These are phyloP conservation scores for Mucor mucedo DNA, from an alignment of 371 early-diverging fungal species.

Conservation along the genomic window DNA sequence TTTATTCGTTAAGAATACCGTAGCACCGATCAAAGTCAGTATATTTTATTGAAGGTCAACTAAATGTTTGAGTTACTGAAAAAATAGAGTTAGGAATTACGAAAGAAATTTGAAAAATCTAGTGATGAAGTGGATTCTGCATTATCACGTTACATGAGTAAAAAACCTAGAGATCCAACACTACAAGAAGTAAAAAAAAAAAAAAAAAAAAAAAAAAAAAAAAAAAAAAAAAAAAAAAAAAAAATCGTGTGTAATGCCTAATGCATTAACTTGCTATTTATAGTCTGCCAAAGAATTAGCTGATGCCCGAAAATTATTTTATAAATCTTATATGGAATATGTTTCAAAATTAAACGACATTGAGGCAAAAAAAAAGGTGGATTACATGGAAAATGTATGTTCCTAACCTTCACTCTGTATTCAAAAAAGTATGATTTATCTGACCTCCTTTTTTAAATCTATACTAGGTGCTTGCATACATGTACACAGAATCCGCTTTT, in stretches of 20 bases:
- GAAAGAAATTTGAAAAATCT: conserved; percentile 65
- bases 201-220: conserved; percentile 12
- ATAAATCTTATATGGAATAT: conserved; percentile 70
- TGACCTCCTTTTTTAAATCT: not conserved
- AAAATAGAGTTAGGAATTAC: conserved; percentile 53
- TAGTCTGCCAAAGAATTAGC: conserved; percentile 67
- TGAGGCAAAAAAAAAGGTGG: conserved; percentile 71
- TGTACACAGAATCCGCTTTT: conserved; percentile 77
- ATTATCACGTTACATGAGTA: conserved; percentile 65
- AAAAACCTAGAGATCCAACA: conserved; percentile 62
- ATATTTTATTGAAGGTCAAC: not conserved
- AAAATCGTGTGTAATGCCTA: not conserved
- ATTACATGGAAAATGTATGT: conserved; percentile 76
- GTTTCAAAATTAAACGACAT: conserved; percentile 69
- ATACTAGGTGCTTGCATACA: conserved; percentile 63
- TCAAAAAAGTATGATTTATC: too few species aligned
- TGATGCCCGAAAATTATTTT: conserved; percentile 64
- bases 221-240: conserved; percentile 13
- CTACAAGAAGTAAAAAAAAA: conserved; percentile 55
- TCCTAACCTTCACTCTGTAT: not conserved
- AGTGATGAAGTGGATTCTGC: conserved; percentile 72
- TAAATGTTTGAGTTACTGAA: too few species aligned
- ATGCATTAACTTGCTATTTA: not conserved
- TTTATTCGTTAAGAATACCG: conserved; percentile 59
- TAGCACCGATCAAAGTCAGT: conserved; percentile 65